These are phyloP conservation scores for Kokia cookei DNA, from an alignment of 441 rosid species.

Conservation along the genomic window DNA sequence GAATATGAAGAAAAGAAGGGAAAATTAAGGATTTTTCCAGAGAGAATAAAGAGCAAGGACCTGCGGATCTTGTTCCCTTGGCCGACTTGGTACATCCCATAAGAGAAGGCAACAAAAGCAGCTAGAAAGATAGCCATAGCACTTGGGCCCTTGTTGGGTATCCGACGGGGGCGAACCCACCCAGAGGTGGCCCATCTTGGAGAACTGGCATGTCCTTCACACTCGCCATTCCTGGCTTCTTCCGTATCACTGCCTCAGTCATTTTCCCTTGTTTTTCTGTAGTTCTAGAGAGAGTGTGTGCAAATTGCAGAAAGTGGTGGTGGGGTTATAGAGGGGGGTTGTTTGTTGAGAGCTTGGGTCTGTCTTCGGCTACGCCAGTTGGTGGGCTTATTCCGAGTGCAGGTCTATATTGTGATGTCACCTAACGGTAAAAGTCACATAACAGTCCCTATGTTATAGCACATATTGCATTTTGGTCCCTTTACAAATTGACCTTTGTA, in stretches of 20 bases:
- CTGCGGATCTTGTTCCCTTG: conserved; percentile 94
- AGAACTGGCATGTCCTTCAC: conserved; percentile 94
- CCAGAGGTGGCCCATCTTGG: conserved; percentile 97
- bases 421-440: too few relatives aligned
- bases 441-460: too few relatives aligned
- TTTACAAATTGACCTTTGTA: too few relatives aligned
- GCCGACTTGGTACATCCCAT: conserved; percentile 97
- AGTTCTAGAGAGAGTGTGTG: neutral
- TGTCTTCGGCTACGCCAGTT: too few relatives aligned
- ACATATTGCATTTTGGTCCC: too few relatives aligned
- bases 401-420: too few relatives aligned
- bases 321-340: too few relatives aligned
- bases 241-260: conserved; percentile 96
- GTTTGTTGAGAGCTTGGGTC: too few relatives aligned
- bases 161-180: conserved; percentile 91
- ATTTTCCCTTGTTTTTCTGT: conserved; percentile 24
- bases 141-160: conserved; percentile 88
- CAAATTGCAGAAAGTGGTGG: too few relatives aligned
- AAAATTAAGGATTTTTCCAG: neutral
- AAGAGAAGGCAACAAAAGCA: conserved; percentile 75
- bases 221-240: conserved; percentile 95
- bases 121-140: conserved; percentile 83
- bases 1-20: neutral
- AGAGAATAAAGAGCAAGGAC: conserved; percentile 19
- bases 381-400: too few relatives aligned